A percentile compares a stretch with the other conserved stretches of the same genome.
phyloP scores from a whole-genome alignment of 805 yeast species.

The Ogataea ramenticola region DNA sequence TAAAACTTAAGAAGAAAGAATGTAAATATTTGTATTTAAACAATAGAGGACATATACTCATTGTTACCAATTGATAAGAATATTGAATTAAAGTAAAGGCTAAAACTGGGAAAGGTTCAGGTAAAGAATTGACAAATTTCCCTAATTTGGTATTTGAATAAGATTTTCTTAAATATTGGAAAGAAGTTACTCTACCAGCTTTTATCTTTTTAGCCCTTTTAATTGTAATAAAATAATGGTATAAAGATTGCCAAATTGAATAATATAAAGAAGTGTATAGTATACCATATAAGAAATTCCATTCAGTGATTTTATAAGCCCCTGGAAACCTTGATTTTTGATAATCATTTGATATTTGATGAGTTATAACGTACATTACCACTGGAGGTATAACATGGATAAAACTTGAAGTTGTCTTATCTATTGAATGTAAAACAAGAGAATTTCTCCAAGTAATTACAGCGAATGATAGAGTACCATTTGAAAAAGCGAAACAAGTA shows the following conservation, averaged over 20 bases:
- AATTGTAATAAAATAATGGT: slow-evolving; percentile 89
- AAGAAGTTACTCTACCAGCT: slow-evolving; percentile 81
- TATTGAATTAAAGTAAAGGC: slow-evolving; percentile 86
- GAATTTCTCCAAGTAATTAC: slow-evolving; percentile 96
- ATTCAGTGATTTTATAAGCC: slow-evolving; percentile 55
- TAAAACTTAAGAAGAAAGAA: slow-evolving; percentile 55
- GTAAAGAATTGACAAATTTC: slow-evolving; percentile 69
- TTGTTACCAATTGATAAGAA: slow-evolving; percentile 76
- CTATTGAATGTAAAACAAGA: slow-evolving; percentile 82
- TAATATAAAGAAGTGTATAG: slow-evolving; percentile 76
- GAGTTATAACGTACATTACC: slow-evolving; percentile 80
- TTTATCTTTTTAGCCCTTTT: slow-evolving; percentile 71
- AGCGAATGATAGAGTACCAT: slow-evolving; percentile 89
- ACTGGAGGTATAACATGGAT: slow-evolving; percentile 90
- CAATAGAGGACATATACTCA: slow-evolving; percentile 89
- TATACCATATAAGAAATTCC: slow-evolving; percentile 69
- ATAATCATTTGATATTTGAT: slow-evolving; percentile 51
- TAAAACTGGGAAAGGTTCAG: slow-evolving; percentile 78
- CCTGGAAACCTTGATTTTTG: slow-evolving; percentile 68
- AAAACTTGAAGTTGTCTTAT: slow-evolving; percentile 84
- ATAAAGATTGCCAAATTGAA: slow-evolving; percentile 81
- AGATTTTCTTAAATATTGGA: slow-evolving; percentile 72
- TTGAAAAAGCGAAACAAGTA: slow-evolving; percentile 77
- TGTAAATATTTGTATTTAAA: slow-evolving; percentile 63
- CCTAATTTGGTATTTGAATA: slow-evolving; percentile 64